Base-by-base conservation (phyloP, 768 basidiomycete species). In the Naganishia antarctica region DNA sequence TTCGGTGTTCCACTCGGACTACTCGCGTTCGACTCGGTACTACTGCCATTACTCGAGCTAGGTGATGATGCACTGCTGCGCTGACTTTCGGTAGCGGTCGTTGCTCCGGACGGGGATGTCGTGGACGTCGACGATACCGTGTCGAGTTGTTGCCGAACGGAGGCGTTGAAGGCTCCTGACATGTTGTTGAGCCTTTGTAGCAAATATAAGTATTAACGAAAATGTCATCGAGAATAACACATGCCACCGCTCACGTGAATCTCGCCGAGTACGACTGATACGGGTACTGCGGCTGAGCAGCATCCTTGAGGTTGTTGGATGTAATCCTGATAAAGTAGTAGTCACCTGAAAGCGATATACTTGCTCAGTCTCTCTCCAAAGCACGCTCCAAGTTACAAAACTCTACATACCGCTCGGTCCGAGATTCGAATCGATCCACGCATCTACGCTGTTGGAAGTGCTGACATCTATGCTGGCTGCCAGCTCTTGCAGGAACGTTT, bases 201-300 rank as follows among this genome's bases (percentile, higher is more conserved):
- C n/a, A n/a, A n/a, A n/a, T n/a, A n/a, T n/a, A n/a, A n/a, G n/a
- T n/a, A n/a, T n/a, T n/a, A n/a, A n/a, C n/a, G n/a, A n/a, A n/a
- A n/a, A n/a, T n/a, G n/a, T n/a, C n/a, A 67, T 67, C 26, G 49
- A 31, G 23, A 68, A 61, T 23, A 26, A 21, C 7, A 11, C 13
- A 9, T 18, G 13, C 16, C 16, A 41, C 25, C 8, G 18, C 70
- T 68, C 72, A 90, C 89, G 80, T 79, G 81, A 90, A 91, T 70
- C 83, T 83, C 68, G 90, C 83, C 7, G 89, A 89, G 81, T 90
- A 93, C 0, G 88, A 84, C 67, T 86, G 79, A 47, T 82, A 83
- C 3, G 82, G 82, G 79, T 80, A 87, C 61, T 83, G 79, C 15
- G 86, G 78, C 61, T 82, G 73, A 1, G 72, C 71, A 29, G 84